A percentile compares a stretch with the other conserved stretches of the same genome.
Evolutionary conservation across 1,139 yeast species (phyloP).

Genomic region (Geotrichum phurueaensis): DNA sequence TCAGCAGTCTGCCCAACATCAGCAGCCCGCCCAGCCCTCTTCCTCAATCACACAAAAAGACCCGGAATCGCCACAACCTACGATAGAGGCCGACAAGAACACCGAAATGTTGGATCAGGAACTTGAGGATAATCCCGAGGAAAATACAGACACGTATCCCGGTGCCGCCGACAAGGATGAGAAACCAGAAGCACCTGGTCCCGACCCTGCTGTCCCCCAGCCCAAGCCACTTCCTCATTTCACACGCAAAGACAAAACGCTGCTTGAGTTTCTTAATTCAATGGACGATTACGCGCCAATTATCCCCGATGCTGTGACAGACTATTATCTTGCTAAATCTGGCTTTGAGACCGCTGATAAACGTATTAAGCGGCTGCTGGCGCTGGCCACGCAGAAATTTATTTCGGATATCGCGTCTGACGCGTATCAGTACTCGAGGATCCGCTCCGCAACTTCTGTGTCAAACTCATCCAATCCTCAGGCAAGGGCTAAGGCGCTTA

Average conservation of each 20-base stretch:
- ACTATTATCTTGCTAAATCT: conserved; percentile 79
- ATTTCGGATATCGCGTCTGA: conserved; percentile 92
- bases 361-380: conserved; percentile 76
- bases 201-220: not conserved
- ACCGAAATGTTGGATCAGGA: not conserved
- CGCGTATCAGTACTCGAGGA: conserved; percentile 91
- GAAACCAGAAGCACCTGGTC: not conserved
- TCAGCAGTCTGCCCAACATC: not conserved
- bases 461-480: conserved; percentile 82
- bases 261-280: conserved; percentile 76
- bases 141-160: not conserved
- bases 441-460: conserved; percentile 77
- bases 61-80: not conserved
- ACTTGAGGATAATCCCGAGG: not conserved
- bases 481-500: conserved; percentile 70
- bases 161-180: not conserved
- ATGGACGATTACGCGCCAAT: conserved; percentile 95
- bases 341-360: conserved; percentile 82
- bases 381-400: conserved; percentile 93
- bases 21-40: not conserved
- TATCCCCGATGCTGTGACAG: conserved; percentile 97
- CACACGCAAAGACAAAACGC: conserved; percentile 77
- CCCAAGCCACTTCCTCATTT: conserved; percentile 24
- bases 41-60: not conserved
- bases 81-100: not conserved